Conservation (phyloP, 768 basidiomycete genomes). For the Russula abietina region DNA sequence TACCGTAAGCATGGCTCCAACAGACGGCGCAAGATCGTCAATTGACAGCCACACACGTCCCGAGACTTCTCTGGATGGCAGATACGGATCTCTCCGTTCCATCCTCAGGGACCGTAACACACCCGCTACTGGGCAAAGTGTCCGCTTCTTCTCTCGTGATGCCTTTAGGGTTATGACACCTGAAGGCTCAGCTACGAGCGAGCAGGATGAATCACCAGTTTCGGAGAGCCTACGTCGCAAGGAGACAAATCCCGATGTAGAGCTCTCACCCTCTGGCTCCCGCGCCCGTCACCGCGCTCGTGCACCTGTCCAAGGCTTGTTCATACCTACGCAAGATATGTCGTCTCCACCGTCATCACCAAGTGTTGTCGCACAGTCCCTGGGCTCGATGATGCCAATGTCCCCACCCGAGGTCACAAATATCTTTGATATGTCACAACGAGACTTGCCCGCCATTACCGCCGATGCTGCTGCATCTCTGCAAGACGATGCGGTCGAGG, state of each 20-base stretch:
- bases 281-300: conserved; percentile 17
- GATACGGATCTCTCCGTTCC: conserved; percentile 55
- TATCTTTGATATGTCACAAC: conserved; percentile 52
- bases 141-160: conserved; percentile 70
- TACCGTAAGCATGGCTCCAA: conserved; percentile 26
- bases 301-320: conserved; percentile 21
- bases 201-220: conserved; percentile 30
- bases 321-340: conserved; percentile 16
- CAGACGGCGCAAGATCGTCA: conserved; percentile 29
- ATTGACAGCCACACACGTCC: conserved; percentile 25
- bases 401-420: conserved; percentile 44
- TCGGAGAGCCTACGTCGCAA: conserved; percentile 28
- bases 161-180: conserved; percentile 61
- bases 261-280: conserved; percentile 20
- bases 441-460: conserved; percentile 48
- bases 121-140: conserved; percentile 72
- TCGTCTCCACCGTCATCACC: conserved; percentile 25
- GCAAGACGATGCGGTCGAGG: conserved; percentile 36
- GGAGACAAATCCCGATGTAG: conserved; percentile 29
- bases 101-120: conserved; percentile 67
- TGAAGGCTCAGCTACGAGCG: conserved; percentile 47
- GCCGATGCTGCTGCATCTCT: conserved; percentile 27
- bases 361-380: conserved; percentile 14
- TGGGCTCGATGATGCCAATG: conserved; percentile 35
- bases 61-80: conserved; percentile 31